phyloP scores from a whole-genome alignment of 768 basidiomycete genomes.

The Pisolithus orientalis region DNA sequence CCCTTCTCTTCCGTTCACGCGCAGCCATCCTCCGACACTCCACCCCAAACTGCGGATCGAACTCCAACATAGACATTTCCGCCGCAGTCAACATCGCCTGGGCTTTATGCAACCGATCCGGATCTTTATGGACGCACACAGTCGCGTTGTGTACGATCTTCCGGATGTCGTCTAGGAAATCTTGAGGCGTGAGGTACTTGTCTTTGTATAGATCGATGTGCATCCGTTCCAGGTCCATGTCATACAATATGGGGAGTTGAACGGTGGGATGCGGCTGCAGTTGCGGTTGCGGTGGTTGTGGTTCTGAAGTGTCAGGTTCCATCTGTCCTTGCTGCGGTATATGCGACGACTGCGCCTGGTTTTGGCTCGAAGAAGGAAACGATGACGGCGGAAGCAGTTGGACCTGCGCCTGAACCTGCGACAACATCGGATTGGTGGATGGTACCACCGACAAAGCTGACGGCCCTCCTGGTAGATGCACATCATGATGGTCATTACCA shows the following conservation, averaged over 20 bases:
- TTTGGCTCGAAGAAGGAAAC: no score
- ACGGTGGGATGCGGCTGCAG: not conserved
- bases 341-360: no score
- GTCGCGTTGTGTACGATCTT: conserved; percentile 76
- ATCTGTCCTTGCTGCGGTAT: no score
- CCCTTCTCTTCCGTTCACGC: conserved; percentile 61
- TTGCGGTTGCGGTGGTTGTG: not conserved
- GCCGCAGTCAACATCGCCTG: conserved; percentile 86
- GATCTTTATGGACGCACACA: conserved; percentile 52
- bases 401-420: conserved; percentile 26
- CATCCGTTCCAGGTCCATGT: conserved; percentile 92
- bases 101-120: conserved; percentile 72
- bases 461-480: no score
- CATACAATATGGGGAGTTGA: conserved; percentile 48
- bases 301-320: not conserved
- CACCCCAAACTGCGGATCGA: conserved; percentile 66
- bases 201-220: conserved; percentile 78
- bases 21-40: conserved; percentile 89
- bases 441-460: no score
- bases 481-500: no score
- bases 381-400: not conserved
- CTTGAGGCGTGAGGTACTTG: conserved; percentile 80
- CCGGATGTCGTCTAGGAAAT: conserved; percentile 78
- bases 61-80: conserved; percentile 80
- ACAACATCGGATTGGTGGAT: conserved; percentile 2